phyloP scores from a whole-genome alignment of 306 rosid species.

The Ormosia emarginata region DNA sequence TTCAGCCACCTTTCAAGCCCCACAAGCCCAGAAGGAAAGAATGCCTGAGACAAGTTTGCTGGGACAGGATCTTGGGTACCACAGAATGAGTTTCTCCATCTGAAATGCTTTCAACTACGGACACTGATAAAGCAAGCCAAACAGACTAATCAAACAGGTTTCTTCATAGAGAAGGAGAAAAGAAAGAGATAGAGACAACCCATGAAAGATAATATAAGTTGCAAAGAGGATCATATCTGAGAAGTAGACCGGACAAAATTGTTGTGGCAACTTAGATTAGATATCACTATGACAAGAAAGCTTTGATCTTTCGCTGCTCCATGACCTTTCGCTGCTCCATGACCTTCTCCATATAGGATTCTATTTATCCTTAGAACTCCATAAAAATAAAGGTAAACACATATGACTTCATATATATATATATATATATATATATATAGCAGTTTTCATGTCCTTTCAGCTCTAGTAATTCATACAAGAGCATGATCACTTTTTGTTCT shows the following conservation, averaged over 20 bases:
- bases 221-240: conserved; percentile 33
- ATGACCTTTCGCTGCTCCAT: conserved; percentile 18
- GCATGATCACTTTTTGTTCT: background rate
- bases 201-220: conserved; percentile 26
- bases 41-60: conserved; percentile 30
- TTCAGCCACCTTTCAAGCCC: conserved; percentile 23
- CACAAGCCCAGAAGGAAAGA: conserved; percentile 2
- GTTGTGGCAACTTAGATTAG: conserved; percentile 20
- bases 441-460: conserved; percentile 22
- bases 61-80: conserved; percentile 52
- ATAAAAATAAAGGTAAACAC: conserved; percentile 38
- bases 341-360: conserved; percentile 28
- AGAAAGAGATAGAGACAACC: conserved; percentile 41
- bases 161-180: conserved; percentile 49
- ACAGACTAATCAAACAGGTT: conserved; percentile 36
- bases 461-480: background rate
- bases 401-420: background rate
- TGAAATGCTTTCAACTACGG: conserved; percentile 29
- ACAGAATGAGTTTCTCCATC: background rate
- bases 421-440: background rate
- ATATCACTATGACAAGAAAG: conserved; percentile 52
- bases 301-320: conserved; percentile 45
- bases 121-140: conserved; percentile 36
- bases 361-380: conserved; percentile 23
- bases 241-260: conserved; percentile 50